Percentiles rank a stretch among this genome's conserved stretches.
Evolutionary conservation across 1,284 basidiomycete species (phyloP).

Genomic region (Apiotrichum brassicae): DNA sequence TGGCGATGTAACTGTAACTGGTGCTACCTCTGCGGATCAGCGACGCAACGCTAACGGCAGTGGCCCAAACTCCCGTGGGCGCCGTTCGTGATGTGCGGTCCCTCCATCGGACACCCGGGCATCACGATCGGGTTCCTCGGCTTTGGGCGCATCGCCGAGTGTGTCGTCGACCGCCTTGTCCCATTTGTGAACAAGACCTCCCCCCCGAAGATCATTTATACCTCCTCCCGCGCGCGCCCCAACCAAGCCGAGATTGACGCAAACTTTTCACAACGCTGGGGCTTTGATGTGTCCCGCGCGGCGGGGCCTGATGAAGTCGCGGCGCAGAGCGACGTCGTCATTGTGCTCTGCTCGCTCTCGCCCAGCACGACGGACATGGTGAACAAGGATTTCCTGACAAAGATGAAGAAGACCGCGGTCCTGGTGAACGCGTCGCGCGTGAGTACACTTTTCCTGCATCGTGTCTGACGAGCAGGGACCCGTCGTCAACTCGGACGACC

Average conservation of each 20-base stretch:
- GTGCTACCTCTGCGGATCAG: too few species aligned
- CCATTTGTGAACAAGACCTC: slow-evolving; percentile 57
- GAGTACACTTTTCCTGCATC: slow-evolving; percentile 21
- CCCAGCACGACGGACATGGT: slow-evolving; percentile 66
- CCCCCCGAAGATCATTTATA: slow-evolving; percentile 35
- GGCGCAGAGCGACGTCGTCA: slow-evolving; percentile 66
- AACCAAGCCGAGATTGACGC: slow-evolving; percentile 53
- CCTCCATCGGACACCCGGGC: slow-evolving; percentile 49
- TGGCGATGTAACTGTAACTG: too few species aligned
- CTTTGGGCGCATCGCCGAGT: slow-evolving; percentile 85
- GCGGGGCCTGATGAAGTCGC: slow-evolving; percentile 61
- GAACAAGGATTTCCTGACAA: slow-evolving; percentile 61
- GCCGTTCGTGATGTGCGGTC: slow-evolving; percentile 54
- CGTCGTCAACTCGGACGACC: slow-evolving; percentile 79
- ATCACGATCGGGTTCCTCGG: slow-evolving; percentile 80
- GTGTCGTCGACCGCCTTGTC: slow-evolving; percentile 65
- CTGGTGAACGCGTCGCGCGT: slow-evolving; percentile 76
- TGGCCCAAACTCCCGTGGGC: slow-evolving; percentile 68
- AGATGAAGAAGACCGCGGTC: slow-evolving; percentile 77
- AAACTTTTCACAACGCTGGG: slow-evolving; percentile 50
- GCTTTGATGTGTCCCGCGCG: slow-evolving; percentile 57
- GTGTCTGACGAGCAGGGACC: slow-evolving; percentile 46
- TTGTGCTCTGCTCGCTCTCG: slow-evolving; percentile 77
- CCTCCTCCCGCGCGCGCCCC: slow-evolving; percentile 30
- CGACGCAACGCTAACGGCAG: slow-evolving; percentile 24